Evolutionary conservation across 805 yeast species (phyloP).

Genomic region (Wickerhamiella musiphila): DNA sequence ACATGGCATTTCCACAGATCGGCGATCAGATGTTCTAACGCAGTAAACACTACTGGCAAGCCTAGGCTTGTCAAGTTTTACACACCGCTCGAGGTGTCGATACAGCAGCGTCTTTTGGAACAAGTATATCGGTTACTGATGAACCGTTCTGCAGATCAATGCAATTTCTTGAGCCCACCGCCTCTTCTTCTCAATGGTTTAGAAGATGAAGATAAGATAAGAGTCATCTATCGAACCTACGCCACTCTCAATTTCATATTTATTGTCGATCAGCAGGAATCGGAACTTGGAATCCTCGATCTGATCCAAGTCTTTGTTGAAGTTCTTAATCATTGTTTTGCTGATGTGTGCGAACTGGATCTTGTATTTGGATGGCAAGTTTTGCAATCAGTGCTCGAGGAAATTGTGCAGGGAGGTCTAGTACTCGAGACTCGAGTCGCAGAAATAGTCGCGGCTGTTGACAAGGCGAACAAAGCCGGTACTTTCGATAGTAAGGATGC

Average conservation of each 20-base stretch:
- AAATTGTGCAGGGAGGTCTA: slow-evolving; percentile 94
- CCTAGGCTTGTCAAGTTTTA: slow-evolving; percentile 85
- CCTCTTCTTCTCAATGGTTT: slow-evolving; percentile 38
- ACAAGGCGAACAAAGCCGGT: slow-evolving; percentile 20
- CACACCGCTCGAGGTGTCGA: slow-evolving; percentile 71
- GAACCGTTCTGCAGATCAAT: slow-evolving; percentile 53
- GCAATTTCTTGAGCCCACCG: slow-evolving; percentile 83
- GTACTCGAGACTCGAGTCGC: slow-evolving; percentile 81
- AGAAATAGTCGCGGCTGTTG: slow-evolving; percentile 51
- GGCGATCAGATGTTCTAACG: too few relatives aligned
- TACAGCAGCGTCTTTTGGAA: slow-evolving; percentile 61
- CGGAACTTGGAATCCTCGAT: slow-evolving; percentile 85
- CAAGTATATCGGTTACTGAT: slow-evolving; percentile 71
- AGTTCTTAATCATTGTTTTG: slow-evolving; percentile 80
- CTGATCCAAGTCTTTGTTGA: slow-evolving; percentile 94
- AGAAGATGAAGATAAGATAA: slow-evolving; percentile 60
- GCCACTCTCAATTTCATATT: slow-evolving; percentile 94
- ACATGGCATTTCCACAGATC: slow-evolving; percentile 5
- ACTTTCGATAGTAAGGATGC: slow-evolving; percentile 9
- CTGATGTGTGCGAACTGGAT: slow-evolving; percentile 88
- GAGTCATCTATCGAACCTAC: slow-evolving; percentile 83
- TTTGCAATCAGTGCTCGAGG: slow-evolving; percentile 66
- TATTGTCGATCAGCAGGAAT: slow-evolving; percentile 88
- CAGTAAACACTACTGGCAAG: slow-evolving; percentile 76
- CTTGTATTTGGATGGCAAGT: slow-evolving; percentile 98